These are phyloP conservation scores for Wickerhamomyces chambardii DNA, from an alignment of 805 yeast species.

Conservation along the genomic window DNA sequence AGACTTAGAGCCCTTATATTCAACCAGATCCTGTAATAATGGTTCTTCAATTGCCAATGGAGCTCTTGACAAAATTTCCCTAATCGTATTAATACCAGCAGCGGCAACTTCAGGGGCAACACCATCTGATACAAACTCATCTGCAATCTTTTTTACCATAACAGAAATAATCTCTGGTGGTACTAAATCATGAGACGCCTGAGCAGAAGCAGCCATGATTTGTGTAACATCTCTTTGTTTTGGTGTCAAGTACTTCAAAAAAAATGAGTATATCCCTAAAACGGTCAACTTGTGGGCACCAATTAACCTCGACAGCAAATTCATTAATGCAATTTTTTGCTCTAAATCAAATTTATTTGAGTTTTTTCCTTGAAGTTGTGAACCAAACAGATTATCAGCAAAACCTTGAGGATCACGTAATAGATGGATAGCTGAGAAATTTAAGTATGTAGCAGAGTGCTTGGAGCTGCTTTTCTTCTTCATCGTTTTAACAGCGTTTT, in stretches of 20 bases:
- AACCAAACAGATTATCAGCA: constrained; percentile 74
- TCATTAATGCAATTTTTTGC: constrained; percentile 84
- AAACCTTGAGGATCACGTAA: constrained; percentile 97
- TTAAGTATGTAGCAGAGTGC: constrained; percentile 59
- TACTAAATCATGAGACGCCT: constrained; percentile 91
- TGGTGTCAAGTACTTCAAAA: constrained; percentile 86
- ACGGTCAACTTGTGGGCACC: constrained; percentile 94
- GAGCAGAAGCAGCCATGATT: constrained; percentile 95
- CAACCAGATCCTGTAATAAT: constrained; percentile 80
- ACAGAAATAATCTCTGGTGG: constrained; percentile 88
- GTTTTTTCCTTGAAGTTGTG: constrained; percentile 62
- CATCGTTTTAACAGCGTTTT: constrained; percentile 57
- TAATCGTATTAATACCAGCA: constrained; percentile 92
- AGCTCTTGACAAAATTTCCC: constrained; percentile 89
- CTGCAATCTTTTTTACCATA: constrained; percentile 86
- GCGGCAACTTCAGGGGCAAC: constrained; percentile 97
- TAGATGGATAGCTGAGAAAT: constrained; percentile 91
- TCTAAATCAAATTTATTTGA: constrained; percentile 71
- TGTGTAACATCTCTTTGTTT: constrained; percentile 93
- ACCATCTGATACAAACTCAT: constrained; percentile 97
- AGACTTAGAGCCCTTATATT: constrained; percentile 87
- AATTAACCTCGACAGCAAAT: constrained; percentile 76
- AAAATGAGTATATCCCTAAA: constrained; percentile 81
- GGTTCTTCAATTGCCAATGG: constrained; percentile 91
- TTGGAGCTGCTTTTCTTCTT: constrained; percentile 56